These are phyloP conservation scores for Carex cristatella DNA, from an alignment of 176 grass and related monocot species.

Conservation along the genomic window DNA sequence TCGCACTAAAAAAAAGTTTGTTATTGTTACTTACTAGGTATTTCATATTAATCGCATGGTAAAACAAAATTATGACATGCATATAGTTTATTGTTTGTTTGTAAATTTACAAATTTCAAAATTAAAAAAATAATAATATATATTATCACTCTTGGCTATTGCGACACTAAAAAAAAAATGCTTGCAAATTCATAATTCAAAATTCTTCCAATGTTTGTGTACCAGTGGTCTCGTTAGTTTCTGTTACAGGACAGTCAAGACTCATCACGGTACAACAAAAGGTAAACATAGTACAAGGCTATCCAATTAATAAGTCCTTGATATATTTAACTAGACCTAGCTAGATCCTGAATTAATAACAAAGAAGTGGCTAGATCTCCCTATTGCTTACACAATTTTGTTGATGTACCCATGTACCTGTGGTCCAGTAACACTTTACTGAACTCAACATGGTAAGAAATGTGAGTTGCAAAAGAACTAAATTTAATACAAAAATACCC, in stretches of 20 bases:
- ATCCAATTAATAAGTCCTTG: background rate
- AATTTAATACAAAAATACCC: background rate
- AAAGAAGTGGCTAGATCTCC: background rate
- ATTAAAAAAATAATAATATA: too few species aligned
- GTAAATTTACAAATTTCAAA: too few species aligned
- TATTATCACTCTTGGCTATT: too few species aligned
- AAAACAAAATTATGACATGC: too few species aligned
- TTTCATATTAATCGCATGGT: too few species aligned
- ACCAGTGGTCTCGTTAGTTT: conserved; percentile 8
- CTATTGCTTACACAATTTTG: background rate
- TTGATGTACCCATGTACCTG: background rate
- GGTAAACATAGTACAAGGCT: background rate
- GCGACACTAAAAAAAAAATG: too few species aligned
- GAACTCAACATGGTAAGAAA: conserved; percentile 8
- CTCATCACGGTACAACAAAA: background rate
- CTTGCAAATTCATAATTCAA: background rate
- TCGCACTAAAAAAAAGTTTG: too few species aligned
- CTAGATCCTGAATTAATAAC: conserved; percentile 16
- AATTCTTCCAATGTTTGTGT: background rate
- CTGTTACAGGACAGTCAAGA: background rate
- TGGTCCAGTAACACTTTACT: background rate
- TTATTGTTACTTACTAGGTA: too few species aligned
- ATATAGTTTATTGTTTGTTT: too few species aligned
- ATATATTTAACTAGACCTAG: conserved; percentile 4
- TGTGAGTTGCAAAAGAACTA: background rate